Base-by-base conservation (phyloP, 2,329 filamentous ascomycete genomes). In the Botryosphaeria dothidea region DNA sequence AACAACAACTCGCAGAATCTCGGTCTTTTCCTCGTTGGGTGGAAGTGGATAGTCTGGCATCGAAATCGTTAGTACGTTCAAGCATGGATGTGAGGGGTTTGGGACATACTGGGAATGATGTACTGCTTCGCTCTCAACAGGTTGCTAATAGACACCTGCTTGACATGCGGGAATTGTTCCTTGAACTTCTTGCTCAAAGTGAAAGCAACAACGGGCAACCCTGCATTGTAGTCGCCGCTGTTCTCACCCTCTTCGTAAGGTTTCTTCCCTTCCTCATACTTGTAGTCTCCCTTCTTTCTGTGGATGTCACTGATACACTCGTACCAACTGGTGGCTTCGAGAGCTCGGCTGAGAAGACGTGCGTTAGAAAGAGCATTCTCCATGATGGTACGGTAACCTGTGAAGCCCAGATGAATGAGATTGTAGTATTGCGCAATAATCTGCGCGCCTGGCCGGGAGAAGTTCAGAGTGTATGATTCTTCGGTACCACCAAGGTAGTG, bases 351-450 rank as follows among this genome's bases (percentile, higher is more conserved):
- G 15, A 91, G 78, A 1, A 90, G 73, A 1, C 88, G 82, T 1
- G 89, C 88, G 70, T 91, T 91, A 31, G 83, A 74, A 41, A 91
- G 78, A 56, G 85, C 86, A 71, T 89, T 90, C 72, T 90, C 88
- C 85, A 88, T 90, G 66, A 89, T 83, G 38, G 80, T 78, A 11
- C 82, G 83, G 75, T 89, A 92, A 9, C 89, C 90, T 2, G 80
- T 79, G 74, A 87, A 88, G 2, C 90, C 90, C 0, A 92, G 83
- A 68, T 90, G 88, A 66, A 92, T 87, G 13, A 92, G 79, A 69
- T 92, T 91, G 77, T 87, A 92, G 75, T 92, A 92, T 72, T 92
- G 90, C 0, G 84, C 88, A 66, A 91, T 87, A 65, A 92, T 81
- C 67, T 91, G 89, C 0, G 87, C 86, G 3, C 88, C 89, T 0